These are phyloP conservation scores for Podaxis sp. DNA, from an alignment of 768 basidiomycete species.

Conservation along the genomic window DNA sequence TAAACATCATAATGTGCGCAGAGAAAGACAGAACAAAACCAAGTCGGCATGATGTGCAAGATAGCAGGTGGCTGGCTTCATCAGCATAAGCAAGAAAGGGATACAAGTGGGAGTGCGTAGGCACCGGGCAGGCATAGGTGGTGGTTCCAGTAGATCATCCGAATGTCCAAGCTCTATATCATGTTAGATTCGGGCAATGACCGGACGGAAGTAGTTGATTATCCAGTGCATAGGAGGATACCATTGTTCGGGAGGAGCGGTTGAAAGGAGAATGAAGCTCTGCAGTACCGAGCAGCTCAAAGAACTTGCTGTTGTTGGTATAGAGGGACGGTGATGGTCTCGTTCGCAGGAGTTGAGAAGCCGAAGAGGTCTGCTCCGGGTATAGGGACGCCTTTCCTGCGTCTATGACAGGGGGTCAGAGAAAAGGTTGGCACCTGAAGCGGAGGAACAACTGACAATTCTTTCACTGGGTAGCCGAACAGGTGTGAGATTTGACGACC, in stretches of 20 bases:
- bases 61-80: too few species aligned
- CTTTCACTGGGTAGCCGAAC: slow-evolving; percentile 39
- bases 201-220: neutral
- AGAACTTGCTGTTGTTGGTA: neutral
- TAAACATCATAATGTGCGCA: too few species aligned
- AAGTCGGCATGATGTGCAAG: too few species aligned
- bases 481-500: neutral
- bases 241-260: too few species aligned
- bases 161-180: neutral
- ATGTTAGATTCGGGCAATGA: neutral
- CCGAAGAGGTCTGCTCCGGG: slow-evolving; percentile 23
- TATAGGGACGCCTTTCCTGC: slow-evolving; percentile 24
- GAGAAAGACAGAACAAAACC: too few species aligned
- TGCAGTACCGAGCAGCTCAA: neutral
- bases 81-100: too few species aligned
- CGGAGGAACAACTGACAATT: slow-evolving; percentile 32
- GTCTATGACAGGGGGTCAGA: slow-evolving; percentile 14
- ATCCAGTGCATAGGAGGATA: neutral
- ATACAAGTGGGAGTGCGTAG: too few species aligned
- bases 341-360: slow-evolving; percentile 5
- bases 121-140: neutral
- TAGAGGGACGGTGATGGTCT: neutral
- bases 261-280: too few species aligned
- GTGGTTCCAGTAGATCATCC: neutral
- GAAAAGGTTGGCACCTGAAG: neutral